Evolutionary conservation across 345 rosid genomes (phyloP).

Genomic region (Durio zibethinus): DNA sequence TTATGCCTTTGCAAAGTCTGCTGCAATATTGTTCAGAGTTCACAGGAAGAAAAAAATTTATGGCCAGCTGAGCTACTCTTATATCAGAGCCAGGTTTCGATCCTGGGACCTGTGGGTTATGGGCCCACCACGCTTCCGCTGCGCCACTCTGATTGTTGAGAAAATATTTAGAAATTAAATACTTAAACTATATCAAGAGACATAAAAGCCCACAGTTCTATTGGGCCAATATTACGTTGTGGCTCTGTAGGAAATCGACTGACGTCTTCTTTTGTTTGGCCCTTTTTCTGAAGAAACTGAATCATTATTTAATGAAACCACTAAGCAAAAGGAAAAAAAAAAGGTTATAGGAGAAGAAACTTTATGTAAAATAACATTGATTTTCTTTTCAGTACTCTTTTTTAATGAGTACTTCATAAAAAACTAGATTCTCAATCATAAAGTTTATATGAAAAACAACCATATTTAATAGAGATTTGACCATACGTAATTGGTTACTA

Average conservation of each 20-base stretch:
- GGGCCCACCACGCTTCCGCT: slow-evolving; percentile 58
- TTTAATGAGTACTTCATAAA: background rate
- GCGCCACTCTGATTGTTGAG: slow-evolving; percentile 41
- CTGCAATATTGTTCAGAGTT: too few species aligned
- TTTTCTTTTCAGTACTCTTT: background rate
- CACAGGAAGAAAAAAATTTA: background rate
- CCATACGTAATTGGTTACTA: too few species aligned
- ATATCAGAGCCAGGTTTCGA: slow-evolving; percentile 46
- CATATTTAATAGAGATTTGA: too few species aligned
- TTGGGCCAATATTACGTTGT: background rate
- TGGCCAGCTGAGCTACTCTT: background rate
- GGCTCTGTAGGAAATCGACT: background rate
- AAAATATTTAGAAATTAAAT: too few species aligned
- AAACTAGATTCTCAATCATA: background rate
- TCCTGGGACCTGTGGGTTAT: slow-evolving; percentile 51
- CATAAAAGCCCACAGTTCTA: too few species aligned
- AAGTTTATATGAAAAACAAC: too few species aligned
- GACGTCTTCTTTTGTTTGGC: background rate
- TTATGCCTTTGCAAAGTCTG: too few species aligned
- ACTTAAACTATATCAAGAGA: too few species aligned
- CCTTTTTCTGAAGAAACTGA: background rate
- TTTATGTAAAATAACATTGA: background rate
- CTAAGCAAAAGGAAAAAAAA: background rate
- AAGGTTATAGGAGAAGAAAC: background rate
- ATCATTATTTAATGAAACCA: background rate